Evolutionary conservation across 2,329 filamentous ascomycete genomes (phyloP).

Genomic region (Diaporthe amygdali): DNA sequence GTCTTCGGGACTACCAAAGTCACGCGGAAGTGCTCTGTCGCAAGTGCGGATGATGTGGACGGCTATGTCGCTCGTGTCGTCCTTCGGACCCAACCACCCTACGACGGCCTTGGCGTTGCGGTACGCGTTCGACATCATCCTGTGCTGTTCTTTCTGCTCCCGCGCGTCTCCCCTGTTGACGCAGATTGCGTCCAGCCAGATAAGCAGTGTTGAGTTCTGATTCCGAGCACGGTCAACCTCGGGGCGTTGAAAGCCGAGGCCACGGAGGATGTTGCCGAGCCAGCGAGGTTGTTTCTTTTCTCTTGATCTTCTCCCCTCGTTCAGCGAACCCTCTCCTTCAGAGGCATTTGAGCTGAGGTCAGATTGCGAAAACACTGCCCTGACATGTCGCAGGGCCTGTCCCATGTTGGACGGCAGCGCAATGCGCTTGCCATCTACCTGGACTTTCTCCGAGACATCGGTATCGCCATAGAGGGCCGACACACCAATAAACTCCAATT

Average conservation of each 20-base stretch:
- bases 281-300: constrained; percentile 17
- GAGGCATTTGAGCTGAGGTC: background rate
- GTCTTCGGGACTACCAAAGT: constrained; percentile 41
- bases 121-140: constrained; percentile 31
- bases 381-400: constrained; percentile 12
- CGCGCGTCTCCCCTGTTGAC: constrained; percentile 29
- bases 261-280: constrained; percentile 12
- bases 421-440: constrained; percentile 11
- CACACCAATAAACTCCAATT: constrained; percentile 17
- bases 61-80: constrained; percentile 19
- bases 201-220: constrained; percentile 8
- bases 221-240: background rate
- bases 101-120: constrained; percentile 30
- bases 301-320: background rate
- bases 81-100: constrained; percentile 31
- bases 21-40: constrained; percentile 36
- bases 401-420: constrained; percentile 9
- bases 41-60: constrained; percentile 5
- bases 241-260: constrained; percentile 10
- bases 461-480: constrained; percentile 20
- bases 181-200: constrained; percentile 35
- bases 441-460: constrained; percentile 13
- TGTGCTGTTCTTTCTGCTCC: constrained; percentile 31
- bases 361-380: constrained; percentile 13
- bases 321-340: background rate